Evolutionary conservation across 2,329 filamentous ascomycete species (phyloP).

Genomic region (Chlorencoelia australis): DNA sequence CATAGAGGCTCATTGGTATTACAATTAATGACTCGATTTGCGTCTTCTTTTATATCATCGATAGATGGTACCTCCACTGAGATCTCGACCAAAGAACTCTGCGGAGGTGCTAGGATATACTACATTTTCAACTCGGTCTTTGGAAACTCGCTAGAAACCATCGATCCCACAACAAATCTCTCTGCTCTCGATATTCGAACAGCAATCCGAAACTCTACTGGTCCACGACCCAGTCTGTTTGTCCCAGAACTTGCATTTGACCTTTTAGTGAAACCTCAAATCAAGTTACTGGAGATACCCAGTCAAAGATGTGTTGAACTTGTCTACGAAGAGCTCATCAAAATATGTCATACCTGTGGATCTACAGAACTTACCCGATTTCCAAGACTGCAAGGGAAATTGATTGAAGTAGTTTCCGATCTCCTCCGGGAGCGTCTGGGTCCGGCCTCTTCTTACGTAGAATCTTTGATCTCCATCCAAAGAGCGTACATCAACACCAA

Average conservation of each 20-base stretch:
- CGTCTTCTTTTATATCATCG: conserved; percentile 93
- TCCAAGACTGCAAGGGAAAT: conserved; percentile 85
- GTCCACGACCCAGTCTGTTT: conserved; percentile 88
- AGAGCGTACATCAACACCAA: conserved; percentile 99
- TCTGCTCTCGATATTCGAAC: conserved; percentile 92
- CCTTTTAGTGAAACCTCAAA: conserved; percentile 93
- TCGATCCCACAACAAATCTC: conserved; percentile 92
- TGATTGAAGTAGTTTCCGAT: conserved; percentile 97
- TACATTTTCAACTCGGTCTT: conserved; percentile 42
- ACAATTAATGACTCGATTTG: conserved; percentile 96
- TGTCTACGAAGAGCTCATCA: conserved; percentile 97
- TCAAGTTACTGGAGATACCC: conserved; percentile 89
- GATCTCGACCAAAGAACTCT: conserved; percentile 78
- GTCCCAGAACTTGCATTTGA: conserved; percentile 98
- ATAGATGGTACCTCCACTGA: conserved; percentile 98
- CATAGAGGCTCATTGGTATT: conserved; percentile 90
- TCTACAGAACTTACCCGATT: conserved; percentile 89
- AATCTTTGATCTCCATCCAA: conserved; percentile 94
- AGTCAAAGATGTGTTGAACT: conserved; percentile 95
- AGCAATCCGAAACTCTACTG: conserved; percentile 95
- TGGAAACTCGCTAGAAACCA: conserved; percentile 88
- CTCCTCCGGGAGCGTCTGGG: conserved; percentile 85
- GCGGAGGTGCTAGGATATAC: conserved; percentile 27
- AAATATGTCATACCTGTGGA: conserved; percentile 97
- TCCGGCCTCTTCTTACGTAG: conserved; percentile 81